Evolutionary conservation across 371 early-diverging fungal genomes (phyloP), one percentile per base, ranked within the genome.

Genomic region (Zopfochytrium polystomum): DNA sequence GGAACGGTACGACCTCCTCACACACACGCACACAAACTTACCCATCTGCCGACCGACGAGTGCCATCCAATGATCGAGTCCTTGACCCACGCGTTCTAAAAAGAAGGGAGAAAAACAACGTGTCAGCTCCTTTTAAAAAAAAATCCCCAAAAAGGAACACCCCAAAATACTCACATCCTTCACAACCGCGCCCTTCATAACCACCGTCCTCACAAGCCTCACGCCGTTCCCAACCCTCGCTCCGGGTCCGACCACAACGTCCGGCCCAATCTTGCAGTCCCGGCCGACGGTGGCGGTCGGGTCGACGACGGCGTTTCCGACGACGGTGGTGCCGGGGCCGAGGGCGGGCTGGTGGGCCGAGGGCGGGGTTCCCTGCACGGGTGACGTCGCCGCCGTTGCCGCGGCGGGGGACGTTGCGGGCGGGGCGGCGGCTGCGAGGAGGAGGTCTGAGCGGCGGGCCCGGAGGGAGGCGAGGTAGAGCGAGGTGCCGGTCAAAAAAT

Each of bases 21-120:
- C 72, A n/a, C n/a, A n/a, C n/a, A n/a, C n/a, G n/a, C 38, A 18
- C 7, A 18, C 11, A 3, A 2, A 25, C 52, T 43, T 49, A 65
- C 66, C 98, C 95, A 96, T 54, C 87, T 81, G 11, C 96, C 97
- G 22, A 98, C 84, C 32, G 88, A 85, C 29, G 94, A 92, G 77
- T 91, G 85, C 98, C 96, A 98, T 55, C 99, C 99, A 42, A 99
- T 82, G 66, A 99, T 97, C 51, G 90, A 87, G 68, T 89, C 87
- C 57, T 89, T 82, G 60, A 99, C 85, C 87, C 90, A 91, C 18
- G 93, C 89, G 66, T 87, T 63, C 62, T 68, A 32, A 13, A 31
- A 5, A 56, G 27, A 63, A n/a, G 43, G 9, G 43, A 23, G 26
- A 46, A 44, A 9, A 30, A 38, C 31, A 29, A 7, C 18, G 42